Evolutionary conservation across 2,329 filamentous ascomycete genomes (phyloP).

Genomic region (Zymoseptoria ardabiliae): DNA sequence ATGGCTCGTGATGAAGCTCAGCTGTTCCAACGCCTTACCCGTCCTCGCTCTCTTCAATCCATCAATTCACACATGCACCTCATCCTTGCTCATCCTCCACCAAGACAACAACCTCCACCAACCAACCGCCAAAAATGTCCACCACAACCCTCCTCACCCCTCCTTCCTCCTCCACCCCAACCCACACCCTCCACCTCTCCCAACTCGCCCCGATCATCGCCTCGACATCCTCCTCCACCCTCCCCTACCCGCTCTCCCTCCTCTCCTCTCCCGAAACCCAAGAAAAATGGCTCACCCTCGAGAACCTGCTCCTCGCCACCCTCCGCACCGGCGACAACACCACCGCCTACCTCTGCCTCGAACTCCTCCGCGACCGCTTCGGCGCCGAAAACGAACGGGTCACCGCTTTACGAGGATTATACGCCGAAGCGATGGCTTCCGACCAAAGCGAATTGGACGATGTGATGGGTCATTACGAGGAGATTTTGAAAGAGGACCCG

Average conservation of each 20-base stretch:
- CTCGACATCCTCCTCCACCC: conserved; percentile 29
- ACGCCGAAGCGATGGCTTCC: conserved; percentile 73
- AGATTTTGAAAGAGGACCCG: conserved; percentile 63
- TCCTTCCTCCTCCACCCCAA: conserved; percentile 33
- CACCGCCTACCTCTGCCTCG: conserved; percentile 67
- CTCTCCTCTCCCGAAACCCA: conserved; percentile 56
- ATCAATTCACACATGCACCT: neutral
- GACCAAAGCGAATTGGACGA: conserved; percentile 57
- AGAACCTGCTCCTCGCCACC: conserved; percentile 78
- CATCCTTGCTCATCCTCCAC: neutral
- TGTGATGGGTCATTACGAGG: conserved; percentile 71
- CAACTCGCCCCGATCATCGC: conserved; percentile 37
- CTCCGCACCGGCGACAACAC: conserved; percentile 77
- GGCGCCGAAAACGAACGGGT: conserved; percentile 77
- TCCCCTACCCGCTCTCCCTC: conserved; percentile 47
- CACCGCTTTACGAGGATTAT: conserved; percentile 72
- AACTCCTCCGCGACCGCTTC: conserved; percentile 71
- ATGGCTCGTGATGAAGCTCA: neutral
- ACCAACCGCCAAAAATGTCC: conserved; percentile 11
- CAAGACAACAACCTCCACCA: neutral
- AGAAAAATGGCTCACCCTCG: conserved; percentile 77
- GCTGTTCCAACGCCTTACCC: neutral
- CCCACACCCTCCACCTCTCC: conserved; percentile 39
- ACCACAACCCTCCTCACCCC: conserved; percentile 24
- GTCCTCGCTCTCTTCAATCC: neutral